A percentile compares a stretch with the other conserved stretches of the same genome.
Evolutionary conservation across 1,284 basidiomycete genomes (phyloP).

Genomic region (Leucoagaricus sp.): DNA sequence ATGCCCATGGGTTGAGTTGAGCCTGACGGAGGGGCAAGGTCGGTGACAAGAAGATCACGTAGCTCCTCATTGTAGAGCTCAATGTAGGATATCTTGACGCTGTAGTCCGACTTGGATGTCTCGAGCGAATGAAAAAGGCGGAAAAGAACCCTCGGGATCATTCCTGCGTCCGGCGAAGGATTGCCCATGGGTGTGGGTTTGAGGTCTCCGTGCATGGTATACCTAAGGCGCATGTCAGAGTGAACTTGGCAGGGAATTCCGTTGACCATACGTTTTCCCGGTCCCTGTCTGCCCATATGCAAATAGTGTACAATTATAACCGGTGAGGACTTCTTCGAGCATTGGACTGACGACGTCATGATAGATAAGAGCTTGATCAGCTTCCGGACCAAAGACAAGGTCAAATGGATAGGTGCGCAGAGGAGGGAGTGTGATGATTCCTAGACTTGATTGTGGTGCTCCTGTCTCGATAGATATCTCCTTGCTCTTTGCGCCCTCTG

Average conservation of each 20-base stretch:
- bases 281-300: constrained; percentile 99
- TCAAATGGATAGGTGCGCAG: constrained; percentile 91
- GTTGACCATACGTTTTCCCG: constrained; percentile 90
- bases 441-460: constrained; percentile 61
- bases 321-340: constrained; percentile 89
- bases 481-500: constrained; percentile 70
- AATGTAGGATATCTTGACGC: constrained; percentile 93
- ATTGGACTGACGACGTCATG: constrained; percentile 92
- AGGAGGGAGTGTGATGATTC: constrained; percentile 65
- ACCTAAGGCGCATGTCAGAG: constrained; percentile 45
- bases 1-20: constrained; percentile 73
- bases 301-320: constrained; percentile 98
- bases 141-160: constrained; percentile 96
- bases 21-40: constrained; percentile 64
- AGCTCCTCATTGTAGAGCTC: constrained; percentile 99
- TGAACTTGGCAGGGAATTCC: not conserved
- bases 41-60: constrained; percentile 85
- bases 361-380: constrained; percentile 94
- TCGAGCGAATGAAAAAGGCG: constrained; percentile 92
- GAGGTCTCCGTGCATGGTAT: constrained; percentile 95
- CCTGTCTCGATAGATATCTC: constrained; percentile 82
- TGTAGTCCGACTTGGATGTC: constrained; percentile 76
- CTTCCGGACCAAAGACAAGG: constrained; percentile 94
- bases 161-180: constrained; percentile 89
- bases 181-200: constrained; percentile 82